phyloP scores from a whole-genome alignment of 2,329 filamentous ascomycete genomes.

The Colletotrichum sansevieriae region DNA sequence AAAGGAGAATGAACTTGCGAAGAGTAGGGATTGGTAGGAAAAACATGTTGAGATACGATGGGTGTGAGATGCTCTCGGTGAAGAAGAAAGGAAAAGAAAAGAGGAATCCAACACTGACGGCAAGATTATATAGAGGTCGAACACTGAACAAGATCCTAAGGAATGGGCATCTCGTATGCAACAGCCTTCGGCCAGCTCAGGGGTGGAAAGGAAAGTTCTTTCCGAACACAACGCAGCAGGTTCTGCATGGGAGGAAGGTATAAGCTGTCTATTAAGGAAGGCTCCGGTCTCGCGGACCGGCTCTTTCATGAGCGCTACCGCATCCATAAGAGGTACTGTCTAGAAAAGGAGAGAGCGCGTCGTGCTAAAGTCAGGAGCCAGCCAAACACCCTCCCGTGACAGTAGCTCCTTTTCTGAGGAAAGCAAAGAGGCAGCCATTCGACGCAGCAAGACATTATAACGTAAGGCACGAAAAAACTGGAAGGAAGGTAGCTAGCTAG shows the following conservation, averaged over 20 bases:
- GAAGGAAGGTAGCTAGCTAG: not conserved
- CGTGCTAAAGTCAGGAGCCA: not conserved
- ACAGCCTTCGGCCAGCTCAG: rapidly evolving
- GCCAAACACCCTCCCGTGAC: not conserved
- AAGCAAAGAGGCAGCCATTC: not conserved
- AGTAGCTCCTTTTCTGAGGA: not conserved
- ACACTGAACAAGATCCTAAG: not conserved
- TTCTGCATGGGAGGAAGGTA: not conserved
- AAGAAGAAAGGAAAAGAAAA: not conserved
- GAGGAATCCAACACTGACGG: not conserved
- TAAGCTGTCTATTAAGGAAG: not conserved
- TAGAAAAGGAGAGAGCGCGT: not conserved
- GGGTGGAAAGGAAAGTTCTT: not conserved
- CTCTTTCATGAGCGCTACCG: not conserved
- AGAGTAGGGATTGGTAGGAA: not conserved
- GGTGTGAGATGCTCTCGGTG: not conserved
- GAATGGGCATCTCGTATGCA: not conserved
- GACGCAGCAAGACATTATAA: not conserved
- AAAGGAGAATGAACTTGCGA: not conserved
- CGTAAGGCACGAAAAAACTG: no score
- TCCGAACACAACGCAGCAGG: not conserved
- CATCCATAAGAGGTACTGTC: not conserved
- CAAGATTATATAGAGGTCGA: not conserved
- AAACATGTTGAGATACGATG: not conserved
- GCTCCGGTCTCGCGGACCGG: not conserved